These are phyloP conservation scores for Trichoderma sp. DNA, from an alignment of 2,329 filamentous ascomycete genomes.

Conservation along the genomic window DNA sequence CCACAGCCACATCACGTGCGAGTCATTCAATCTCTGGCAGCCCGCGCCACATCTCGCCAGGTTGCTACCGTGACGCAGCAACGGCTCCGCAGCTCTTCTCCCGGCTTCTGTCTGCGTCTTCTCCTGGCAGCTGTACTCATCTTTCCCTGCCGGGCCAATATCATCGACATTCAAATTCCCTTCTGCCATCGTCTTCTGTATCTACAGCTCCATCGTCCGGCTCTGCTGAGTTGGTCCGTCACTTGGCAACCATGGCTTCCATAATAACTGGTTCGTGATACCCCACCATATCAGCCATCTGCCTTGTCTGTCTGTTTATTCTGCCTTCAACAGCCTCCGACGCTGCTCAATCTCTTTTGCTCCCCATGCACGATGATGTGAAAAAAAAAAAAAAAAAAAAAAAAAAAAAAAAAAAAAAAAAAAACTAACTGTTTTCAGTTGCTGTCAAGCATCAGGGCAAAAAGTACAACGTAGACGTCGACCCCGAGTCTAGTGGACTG, in stretches of 20 bases:
- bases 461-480: constrained; percentile 91
- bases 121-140: not conserved
- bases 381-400: no score
- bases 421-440: constrained; percentile 55
- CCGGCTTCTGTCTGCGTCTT: constrained; percentile 21
- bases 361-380: no score
- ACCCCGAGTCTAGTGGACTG: constrained; percentile 80
- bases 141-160: not conserved
- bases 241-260: constrained; percentile 50
- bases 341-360: not conserved
- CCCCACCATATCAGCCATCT: constrained; percentile 21
- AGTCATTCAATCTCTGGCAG: not conserved
- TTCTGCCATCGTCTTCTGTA: not conserved
- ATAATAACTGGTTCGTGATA: constrained; percentile 55
- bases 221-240: constrained; percentile 1
- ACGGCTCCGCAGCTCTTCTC: constrained; percentile 5
- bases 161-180: not conserved
- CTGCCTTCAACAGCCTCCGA: not conserved
- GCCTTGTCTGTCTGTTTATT: constrained; percentile 10
- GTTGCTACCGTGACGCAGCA: constrained; percentile 39
- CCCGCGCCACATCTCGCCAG: constrained; percentile 27
- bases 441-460: constrained; percentile 94
- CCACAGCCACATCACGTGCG: not conserved
- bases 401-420: no score
- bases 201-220: constrained; percentile 19